Conservation (phyloP, 164 flowering plant genomes). For the Tetrastigma voinierianum region DNA sequence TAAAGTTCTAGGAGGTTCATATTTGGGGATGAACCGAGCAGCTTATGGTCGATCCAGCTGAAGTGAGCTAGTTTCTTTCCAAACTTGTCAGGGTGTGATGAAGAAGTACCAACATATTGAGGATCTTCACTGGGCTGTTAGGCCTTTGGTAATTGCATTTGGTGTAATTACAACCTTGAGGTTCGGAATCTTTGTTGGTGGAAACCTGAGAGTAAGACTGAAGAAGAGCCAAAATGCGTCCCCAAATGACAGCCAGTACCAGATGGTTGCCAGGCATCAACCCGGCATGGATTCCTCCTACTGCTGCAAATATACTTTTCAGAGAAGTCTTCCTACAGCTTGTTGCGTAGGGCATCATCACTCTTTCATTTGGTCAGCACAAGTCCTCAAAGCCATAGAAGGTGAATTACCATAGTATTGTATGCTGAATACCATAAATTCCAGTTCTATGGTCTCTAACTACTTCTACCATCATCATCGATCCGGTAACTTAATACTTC, state of each 20-base stretch:
- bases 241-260: not conserved
- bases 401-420: too few species aligned
- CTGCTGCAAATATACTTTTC: slow-evolving; percentile 18
- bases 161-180: slow-evolving; percentile 78
- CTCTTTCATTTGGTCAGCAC: not conserved
- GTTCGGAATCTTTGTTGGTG: not conserved
- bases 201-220: not conserved
- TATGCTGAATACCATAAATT: too few species aligned
- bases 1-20: slow-evolving; percentile 65
- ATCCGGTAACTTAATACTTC: too few species aligned
- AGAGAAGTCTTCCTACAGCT: slow-evolving; percentile 16
- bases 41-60: slow-evolving; percentile 85
- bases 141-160: slow-evolving; percentile 73
- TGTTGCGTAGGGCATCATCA: slow-evolving; percentile 3
- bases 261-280: slow-evolving; percentile 13
- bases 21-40: slow-evolving; percentile 31
- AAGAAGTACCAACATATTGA: slow-evolving; percentile 89
- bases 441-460: too few species aligned
- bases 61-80: slow-evolving; percentile 71
- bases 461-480: too few species aligned
- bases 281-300: slow-evolving; percentile 12
- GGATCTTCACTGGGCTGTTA: slow-evolving; percentile 92
- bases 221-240: slow-evolving; percentile 3
- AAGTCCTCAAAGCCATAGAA: not conserved
- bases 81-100: slow-evolving; percentile 48